These are phyloP conservation scores for Kwoniella heveanensis DNA, from an alignment of 768 basidiomycete genomes.

Conservation along the genomic window DNA sequence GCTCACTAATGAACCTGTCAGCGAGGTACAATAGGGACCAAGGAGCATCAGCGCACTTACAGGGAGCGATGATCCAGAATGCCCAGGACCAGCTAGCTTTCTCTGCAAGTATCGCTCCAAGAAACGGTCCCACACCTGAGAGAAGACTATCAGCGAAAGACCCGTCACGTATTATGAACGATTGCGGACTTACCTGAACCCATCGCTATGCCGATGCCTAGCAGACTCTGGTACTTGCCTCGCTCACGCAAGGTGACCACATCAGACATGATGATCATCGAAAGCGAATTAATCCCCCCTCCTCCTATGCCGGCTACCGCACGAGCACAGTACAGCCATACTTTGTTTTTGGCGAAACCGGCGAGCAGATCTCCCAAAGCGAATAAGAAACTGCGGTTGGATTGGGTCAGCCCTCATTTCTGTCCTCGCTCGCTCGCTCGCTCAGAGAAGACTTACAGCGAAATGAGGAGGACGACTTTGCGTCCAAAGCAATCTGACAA, in stretches of 20 bases:
- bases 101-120: slow-evolving; percentile 23
- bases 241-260: slow-evolving; percentile 33
- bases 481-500: slow-evolving; percentile 44
- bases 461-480: slow-evolving; percentile 39
- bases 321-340: slow-evolving; percentile 39
- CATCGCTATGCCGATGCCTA: slow-evolving; percentile 23
- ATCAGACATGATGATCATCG: slow-evolving; percentile 42
- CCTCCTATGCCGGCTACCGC: slow-evolving; percentile 37
- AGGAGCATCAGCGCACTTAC: slow-evolving; percentile 3
- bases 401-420: too few species aligned
- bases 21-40: not conserved
- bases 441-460: slow-evolving; percentile 29
- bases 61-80: slow-evolving; percentile 33
- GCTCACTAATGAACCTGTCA: slow-evolving; percentile 10
- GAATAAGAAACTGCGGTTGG: slow-evolving; percentile 20
- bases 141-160: not conserved
- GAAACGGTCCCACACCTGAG: slow-evolving; percentile 19
- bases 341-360: slow-evolving; percentile 42
- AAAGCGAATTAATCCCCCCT: slow-evolving; percentile 34
- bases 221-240: slow-evolving; percentile 29
- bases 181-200: slow-evolving; percentile 18
- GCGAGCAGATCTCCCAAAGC: slow-evolving; percentile 48
- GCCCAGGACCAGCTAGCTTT: slow-evolving; percentile 31
- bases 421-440: too few species aligned
- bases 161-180: not conserved